Evolutionary conservation across 768 basidiomycete species (phyloP).

Genomic region (Obba rivulosa): DNA sequence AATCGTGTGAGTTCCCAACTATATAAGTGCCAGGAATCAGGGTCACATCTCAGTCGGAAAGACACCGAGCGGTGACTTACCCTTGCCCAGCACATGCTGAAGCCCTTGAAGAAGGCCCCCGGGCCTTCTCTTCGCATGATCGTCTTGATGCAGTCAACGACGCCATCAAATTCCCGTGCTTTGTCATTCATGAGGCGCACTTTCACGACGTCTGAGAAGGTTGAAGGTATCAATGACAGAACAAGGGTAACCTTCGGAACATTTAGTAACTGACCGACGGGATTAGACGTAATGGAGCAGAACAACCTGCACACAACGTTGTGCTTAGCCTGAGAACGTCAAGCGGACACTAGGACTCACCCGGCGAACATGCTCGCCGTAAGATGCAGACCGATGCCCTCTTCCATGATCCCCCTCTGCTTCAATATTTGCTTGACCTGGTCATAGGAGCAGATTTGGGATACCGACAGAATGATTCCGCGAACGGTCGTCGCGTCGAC

Average conservation of each 20-base stretch:
- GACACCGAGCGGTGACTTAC: conserved; percentile 15
- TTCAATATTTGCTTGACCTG: conserved; percentile 31
- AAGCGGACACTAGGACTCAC: conserved; percentile 8
- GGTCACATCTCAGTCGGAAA: neutral
- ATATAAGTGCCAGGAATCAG: neutral
- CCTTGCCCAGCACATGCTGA: conserved; percentile 35
- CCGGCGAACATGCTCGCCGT: conserved; percentile 30
- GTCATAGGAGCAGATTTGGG: conserved; percentile 33
- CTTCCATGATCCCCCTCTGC: conserved; percentile 24
- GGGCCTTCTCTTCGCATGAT: conserved; percentile 27
- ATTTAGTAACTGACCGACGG: conserved; percentile 22
- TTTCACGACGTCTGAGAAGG: conserved; percentile 30
- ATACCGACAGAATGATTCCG: conserved; percentile 28
- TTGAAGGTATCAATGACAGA: conserved; percentile 11
- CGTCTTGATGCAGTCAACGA: conserved; percentile 25
- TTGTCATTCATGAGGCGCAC: conserved; percentile 35
- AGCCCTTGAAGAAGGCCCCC: conserved; percentile 32
- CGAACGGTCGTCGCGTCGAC: conserved; percentile 28
- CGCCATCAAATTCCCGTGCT: conserved; percentile 22
- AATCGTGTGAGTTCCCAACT: conserved; percentile 33
- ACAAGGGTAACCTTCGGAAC: too few species aligned
- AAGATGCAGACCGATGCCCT: conserved; percentile 28
- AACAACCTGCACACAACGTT: conserved; percentile 17
- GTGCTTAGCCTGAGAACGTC: neutral
- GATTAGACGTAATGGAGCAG: conserved; percentile 32